Percentiles rank a stretch among this genome's conserved stretches.
phyloP scores from a whole-genome alignment of 352 stramenopile genomes.

The Proteromonas lacertae region DNA sequence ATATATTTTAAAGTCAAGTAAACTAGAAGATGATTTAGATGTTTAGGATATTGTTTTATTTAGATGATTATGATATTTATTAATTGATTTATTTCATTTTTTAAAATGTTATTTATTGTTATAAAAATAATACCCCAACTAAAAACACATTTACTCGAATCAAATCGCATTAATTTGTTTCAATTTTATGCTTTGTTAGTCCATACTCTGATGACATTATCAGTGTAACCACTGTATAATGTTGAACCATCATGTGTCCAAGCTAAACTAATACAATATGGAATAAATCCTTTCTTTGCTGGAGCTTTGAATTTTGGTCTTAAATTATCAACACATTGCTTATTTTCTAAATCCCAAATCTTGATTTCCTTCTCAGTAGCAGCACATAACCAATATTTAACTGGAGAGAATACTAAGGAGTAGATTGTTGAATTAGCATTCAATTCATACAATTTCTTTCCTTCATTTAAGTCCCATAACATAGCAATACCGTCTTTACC shows the following conservation, averaged over 20 bases:
- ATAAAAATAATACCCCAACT: no score
- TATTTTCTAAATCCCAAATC: slow-evolving; percentile 99
- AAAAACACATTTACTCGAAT: no score
- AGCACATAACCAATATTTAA: slow-evolving; percentile 98
- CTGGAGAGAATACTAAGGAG: slow-evolving; percentile 90
- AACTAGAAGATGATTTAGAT: no score
- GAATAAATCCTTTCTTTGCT: slow-evolving; percentile 59
- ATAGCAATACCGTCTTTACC: slow-evolving; percentile 98
- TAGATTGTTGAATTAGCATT: slow-evolving; percentile 65
- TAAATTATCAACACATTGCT: slow-evolving; percentile 89
- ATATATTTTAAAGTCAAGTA: no score
- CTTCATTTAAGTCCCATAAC: slow-evolving; percentile 98
- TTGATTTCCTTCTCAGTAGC: slow-evolving; percentile 93
- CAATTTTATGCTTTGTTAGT: background rate
- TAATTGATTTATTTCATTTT: no score
- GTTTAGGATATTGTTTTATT: no score
- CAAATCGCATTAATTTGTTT: background rate
- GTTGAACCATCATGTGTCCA: slow-evolving; percentile 88
- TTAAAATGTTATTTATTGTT: no score
- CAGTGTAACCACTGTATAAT: slow-evolving; percentile 94
- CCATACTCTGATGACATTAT: slow-evolving; percentile 89
- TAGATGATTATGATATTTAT: no score
- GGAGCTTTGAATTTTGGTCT: slow-evolving; percentile 47
- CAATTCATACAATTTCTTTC: slow-evolving; percentile 94
- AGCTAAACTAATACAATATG: slow-evolving; percentile 79